Evolutionary conservation across 1,284 basidiomycete species (phyloP).

Genomic region (Taiwanofungus camphoratus): DNA sequence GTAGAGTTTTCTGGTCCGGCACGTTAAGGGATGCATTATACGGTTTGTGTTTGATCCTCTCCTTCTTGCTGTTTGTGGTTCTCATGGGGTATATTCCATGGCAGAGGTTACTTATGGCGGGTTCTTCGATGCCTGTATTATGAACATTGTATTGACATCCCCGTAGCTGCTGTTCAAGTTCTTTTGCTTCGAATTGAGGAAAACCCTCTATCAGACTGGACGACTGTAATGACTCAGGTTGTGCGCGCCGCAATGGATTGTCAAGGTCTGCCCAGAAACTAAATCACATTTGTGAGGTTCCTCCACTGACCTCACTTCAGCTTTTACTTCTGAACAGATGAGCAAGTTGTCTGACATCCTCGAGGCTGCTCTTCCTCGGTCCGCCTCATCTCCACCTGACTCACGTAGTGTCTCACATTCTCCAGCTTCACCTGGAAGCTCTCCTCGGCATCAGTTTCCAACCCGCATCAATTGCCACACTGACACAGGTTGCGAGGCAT

Average conservation of each 20-base stretch:
- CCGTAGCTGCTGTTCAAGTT: constrained; percentile 29
- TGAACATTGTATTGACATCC: constrained; percentile 3
- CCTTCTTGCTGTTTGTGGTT: background rate
- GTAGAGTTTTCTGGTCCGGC: constrained; percentile 63
- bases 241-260: constrained; percentile 48
- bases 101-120: constrained; percentile 27
- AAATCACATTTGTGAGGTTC: background rate
- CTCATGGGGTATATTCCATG: background rate
- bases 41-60: constrained; percentile 36
- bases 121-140: constrained; percentile 1
- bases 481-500: constrained; percentile 17
- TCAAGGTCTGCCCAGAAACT: constrained; percentile 36
- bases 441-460: constrained; percentile 8
- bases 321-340: constrained; percentile 57
- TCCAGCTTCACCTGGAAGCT: constrained; percentile 8
- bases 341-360: constrained; percentile 33
- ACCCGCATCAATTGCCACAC: constrained; percentile 8
- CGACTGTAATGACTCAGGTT: constrained; percentile 42
- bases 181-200: constrained; percentile 31
- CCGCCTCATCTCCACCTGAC: constrained; percentile 22
- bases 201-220: constrained; percentile 31
- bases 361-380: constrained; percentile 26
- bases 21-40: constrained; percentile 56
- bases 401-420: constrained; percentile 14
- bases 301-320: constrained; percentile 26